Conservation (phyloP, 2,329 filamentous ascomycete species). For the Sclerotinia borealis region DNA sequence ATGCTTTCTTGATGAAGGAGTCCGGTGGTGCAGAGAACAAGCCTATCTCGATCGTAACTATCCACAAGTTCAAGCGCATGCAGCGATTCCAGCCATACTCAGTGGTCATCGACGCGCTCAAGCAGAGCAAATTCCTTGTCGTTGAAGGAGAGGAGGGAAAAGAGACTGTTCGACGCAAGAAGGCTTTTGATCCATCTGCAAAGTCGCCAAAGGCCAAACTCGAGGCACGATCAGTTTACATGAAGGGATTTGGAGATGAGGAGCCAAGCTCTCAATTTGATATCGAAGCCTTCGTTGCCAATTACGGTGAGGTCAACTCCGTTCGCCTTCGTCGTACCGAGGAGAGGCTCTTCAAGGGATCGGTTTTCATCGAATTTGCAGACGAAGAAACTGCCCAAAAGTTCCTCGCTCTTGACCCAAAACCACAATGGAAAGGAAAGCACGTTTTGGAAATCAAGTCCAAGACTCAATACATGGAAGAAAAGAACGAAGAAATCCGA, state of each 20-base stretch:
- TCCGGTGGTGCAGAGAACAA: constrained; percentile 77
- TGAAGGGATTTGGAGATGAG: constrained; percentile 89
- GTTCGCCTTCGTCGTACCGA: constrained; percentile 79
- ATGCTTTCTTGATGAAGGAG: constrained; percentile 78
- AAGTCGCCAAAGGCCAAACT: constrained; percentile 52
- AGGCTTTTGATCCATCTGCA: constrained; percentile 53
- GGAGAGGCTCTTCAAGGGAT: constrained; percentile 82
- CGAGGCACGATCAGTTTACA: constrained; percentile 76
- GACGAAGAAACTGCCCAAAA: constrained; percentile 70
- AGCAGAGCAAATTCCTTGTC: constrained; percentile 66
- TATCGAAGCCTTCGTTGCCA: constrained; percentile 84
- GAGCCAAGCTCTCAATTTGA: constrained; percentile 82
- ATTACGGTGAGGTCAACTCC: constrained; percentile 70
- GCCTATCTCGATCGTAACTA: constrained; percentile 68
- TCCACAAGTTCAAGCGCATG: constrained; percentile 94
- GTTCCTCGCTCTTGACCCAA: constrained; percentile 73
- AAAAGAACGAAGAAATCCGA: constrained; percentile 67
- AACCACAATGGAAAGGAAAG: constrained; percentile 72
- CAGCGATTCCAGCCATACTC: constrained; percentile 84
- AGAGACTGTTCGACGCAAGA: constrained; percentile 72
- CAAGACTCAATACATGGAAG: constrained; percentile 82
- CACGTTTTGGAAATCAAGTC: constrained; percentile 74
- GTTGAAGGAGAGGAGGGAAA: constrained; percentile 67
- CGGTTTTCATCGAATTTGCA: constrained; percentile 89
- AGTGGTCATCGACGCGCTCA: constrained; percentile 76